Evolutionary conservation across 2,329 filamentous ascomycete genomes (phyloP), one percentile per base, ranked within the genome.

Genomic region (Diaporthe citrichinensis): DNA sequence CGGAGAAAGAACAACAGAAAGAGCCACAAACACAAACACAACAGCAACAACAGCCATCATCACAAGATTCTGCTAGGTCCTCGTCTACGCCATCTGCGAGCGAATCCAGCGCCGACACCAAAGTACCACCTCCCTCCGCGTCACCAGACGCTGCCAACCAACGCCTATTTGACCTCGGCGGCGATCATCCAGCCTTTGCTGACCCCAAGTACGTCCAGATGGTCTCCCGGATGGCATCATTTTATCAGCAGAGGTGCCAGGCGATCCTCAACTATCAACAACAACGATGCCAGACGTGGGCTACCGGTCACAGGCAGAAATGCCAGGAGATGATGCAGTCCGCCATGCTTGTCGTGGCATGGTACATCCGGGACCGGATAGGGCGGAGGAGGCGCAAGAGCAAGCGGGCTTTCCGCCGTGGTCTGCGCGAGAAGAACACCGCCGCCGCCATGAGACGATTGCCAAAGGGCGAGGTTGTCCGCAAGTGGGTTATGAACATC

Each of bases 241-340:
- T 87, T 80, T 88, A 88, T 78, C 86, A 88, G 78, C 87, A 88
- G 79, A 84, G 87, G 25, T 87, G 84, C 78, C 85, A 87, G 78
- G 86, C 86, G 72, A 83, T 87, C 34, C 83, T 86, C 78, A 85
- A 85, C 79, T 86, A 83, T 76, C 87, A 88, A 80, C 86, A 87
- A 77, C 86, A 87, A 80, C 81, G 84, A 59, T 88, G 86, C 78
- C 86, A 87, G 81, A 84, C 84, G 9, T 88, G 86, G 87, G 86
- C 86, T 73, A 84, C 81, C 77, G 81, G 85, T 79, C 86, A 88
- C 79, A 84, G 85, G 57, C 85, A 87, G 78, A 85, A 86, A 79
- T 87, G 85, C 77, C 86, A 87, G 80, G 86, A 88, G 76, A 86
- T 86, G 83, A 87, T 85, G 81, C 86, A 87, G 77, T 86, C 86